Percentiles rank a stretch among this genome's conserved stretches.
phyloP scores from a whole-genome alignment of 2,329 filamentous ascomycete genomes.

The Penicillium sp. region DNA sequence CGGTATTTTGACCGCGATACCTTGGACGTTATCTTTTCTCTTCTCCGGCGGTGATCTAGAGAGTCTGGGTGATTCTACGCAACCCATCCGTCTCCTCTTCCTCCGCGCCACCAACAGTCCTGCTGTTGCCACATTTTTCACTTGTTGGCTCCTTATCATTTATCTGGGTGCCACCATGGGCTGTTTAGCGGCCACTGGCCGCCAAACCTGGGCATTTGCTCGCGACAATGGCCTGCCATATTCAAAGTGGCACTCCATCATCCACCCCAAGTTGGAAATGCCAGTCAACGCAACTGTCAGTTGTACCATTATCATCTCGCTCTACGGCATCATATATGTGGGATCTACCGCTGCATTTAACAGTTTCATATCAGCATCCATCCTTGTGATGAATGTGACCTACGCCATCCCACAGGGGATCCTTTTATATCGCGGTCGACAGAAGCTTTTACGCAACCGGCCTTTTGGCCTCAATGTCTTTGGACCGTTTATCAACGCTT shows the following conservation, averaged over 20 bases:
- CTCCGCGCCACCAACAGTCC: background rate
- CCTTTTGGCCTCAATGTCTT: constrained; percentile 25
- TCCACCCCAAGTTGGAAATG: constrained; percentile 19
- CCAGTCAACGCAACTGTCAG: constrained; percentile 27
- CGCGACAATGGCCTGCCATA: constrained; percentile 26
- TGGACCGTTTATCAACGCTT: constrained; percentile 36
- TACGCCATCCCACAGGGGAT: constrained; percentile 47
- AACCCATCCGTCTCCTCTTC: background rate
- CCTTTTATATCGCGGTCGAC: constrained; percentile 42
- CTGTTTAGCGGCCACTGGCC: constrained; percentile 19
- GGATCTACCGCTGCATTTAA: constrained; percentile 42
- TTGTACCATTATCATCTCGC: constrained; percentile 20
- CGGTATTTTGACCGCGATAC: constrained; percentile 25
- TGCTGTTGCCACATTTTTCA: background rate
- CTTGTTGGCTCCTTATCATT: background rate
- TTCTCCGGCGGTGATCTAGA: background rate
- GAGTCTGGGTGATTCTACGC: background rate
- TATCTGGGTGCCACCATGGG: background rate
- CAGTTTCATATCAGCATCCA: constrained; percentile 45
- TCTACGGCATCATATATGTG: constrained; percentile 47
- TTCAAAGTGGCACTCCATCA: constrained; percentile 23
- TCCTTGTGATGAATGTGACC: constrained; percentile 47
- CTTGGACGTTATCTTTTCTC: background rate
- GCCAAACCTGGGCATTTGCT: constrained; percentile 31
- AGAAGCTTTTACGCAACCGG: constrained; percentile 17